Base-by-base conservation (phyloP, 192 early-diverging fungal species). In the Podila horticola region DNA sequence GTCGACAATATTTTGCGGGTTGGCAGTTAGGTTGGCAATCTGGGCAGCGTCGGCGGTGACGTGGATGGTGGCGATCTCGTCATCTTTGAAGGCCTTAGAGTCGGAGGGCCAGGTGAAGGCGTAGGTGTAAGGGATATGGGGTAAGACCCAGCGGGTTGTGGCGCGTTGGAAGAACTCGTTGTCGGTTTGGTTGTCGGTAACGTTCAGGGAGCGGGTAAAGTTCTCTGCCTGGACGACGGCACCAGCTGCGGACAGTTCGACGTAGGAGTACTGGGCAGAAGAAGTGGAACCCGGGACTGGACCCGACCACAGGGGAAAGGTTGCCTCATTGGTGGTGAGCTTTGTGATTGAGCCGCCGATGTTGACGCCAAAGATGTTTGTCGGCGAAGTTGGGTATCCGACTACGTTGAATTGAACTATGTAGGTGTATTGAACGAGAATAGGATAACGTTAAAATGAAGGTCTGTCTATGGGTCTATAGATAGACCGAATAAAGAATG, bases 91-190 rank as follows among this genome's bases (percentile, higher is more conserved):
- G 28, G 79, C 58, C 57, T 75, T 79, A 24, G 63, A 69, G 20
- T 58, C 68, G 24, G 55, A 69, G 1, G 61, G 67, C 71, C 57
- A 75, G 55, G 62, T 77, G 26, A 64, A 33, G n/a, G 66, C 69
- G 48, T 83, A 86, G 9, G 85, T 74, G 58, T 79, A 82, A 15
- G 85, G 85, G 11, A 86, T 50, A 12, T 60, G 66, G 59, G 85
- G 85, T 2, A 86, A 67, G 41, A 60, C 28, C 36, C 74, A 82
- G 31, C 79, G 69, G 12, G 85, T 86, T 29, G 69, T 72, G 10
- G 74, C 72, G 34, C 85, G 85, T 28, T 82, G 71, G 69, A 84
- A 86, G 66, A 86, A 86, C 34, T 86, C 85, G 38, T 85, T 87
- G 29, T 84, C 82, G 3, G 84, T 77, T 8, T 65, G 33, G 11